Conservation (phyloP, 257 asterid genomes). For the Parsonsia alboflavescens region DNA sequence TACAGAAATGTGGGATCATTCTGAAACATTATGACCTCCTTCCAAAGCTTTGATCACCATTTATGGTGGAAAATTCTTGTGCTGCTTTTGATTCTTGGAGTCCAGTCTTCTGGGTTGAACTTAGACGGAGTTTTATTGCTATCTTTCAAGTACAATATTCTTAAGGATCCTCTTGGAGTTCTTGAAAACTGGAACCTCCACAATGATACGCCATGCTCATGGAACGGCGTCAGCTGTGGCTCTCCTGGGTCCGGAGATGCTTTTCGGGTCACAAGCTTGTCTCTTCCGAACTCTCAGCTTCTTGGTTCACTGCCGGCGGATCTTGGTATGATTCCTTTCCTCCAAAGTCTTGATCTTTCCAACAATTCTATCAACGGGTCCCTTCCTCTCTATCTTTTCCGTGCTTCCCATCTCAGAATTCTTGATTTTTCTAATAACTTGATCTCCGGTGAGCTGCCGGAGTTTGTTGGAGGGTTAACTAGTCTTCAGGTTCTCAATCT, state of each 20-base stretch:
- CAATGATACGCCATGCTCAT: constrained; percentile 68
- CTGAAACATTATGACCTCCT: constrained; percentile 43
- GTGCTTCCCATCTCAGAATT: constrained; percentile 44
- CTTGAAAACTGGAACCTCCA: constrained; percentile 48
- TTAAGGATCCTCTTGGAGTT: constrained; percentile 53
- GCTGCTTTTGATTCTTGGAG: constrained; percentile 28
- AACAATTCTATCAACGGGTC: constrained; percentile 82
- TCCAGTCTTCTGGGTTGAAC: constrained; percentile 46
- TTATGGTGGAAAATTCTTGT: constrained; percentile 39
- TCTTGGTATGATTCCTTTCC: constrained; percentile 60
- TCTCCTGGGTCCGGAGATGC: constrained; percentile 45
- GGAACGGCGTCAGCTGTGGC: constrained; percentile 84
- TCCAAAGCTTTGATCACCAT: constrained; percentile 31
- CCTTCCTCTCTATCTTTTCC: constrained; percentile 57
- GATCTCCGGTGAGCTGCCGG: constrained; percentile 70
- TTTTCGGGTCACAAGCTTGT: constrained; percentile 56
- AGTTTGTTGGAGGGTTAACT: constrained; percentile 36
- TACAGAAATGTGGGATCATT: constrained; percentile 43
- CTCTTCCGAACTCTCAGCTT: constrained; percentile 58
- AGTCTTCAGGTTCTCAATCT: constrained; percentile 57
- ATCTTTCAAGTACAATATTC: constrained; percentile 54
- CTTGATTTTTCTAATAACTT: constrained; percentile 72
- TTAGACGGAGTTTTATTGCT: constrained; percentile 66
- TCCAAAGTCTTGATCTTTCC: constrained; percentile 55
- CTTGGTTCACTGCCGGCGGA: constrained; percentile 57